A percentile compares a stretch with the other conserved stretches of the same genome.
Conservation (phyloP, 768 basidiomycete species). For the Trametes villosa region DNA sequence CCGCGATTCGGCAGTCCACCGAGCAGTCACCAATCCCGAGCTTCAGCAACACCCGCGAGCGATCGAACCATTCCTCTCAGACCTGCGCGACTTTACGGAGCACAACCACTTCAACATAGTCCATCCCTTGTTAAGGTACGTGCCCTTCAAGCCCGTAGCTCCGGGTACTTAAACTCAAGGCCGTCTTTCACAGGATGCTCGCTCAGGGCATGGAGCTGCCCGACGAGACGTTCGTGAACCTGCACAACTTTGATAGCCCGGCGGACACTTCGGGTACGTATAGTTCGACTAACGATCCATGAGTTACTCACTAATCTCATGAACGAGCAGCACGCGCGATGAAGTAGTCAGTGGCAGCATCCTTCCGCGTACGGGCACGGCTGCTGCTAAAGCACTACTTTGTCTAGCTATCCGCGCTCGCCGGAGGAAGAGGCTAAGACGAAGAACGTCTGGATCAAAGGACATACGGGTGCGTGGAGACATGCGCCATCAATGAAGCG, state of each 20-base stretch:
- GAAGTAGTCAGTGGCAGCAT: constrained; percentile 52
- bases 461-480: constrained; percentile 64
- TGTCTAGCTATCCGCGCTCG: constrained; percentile 53
- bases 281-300: no score
- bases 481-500: background rate
- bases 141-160: background rate
- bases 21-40: constrained; percentile 38
- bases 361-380: no score
- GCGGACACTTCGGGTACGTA: constrained; percentile 42
- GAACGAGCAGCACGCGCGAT: constrained; percentile 44
- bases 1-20: constrained; percentile 29
- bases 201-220: constrained; percentile 50
- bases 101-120: constrained; percentile 36
- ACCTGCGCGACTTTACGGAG: constrained; percentile 32
- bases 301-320: background rate
- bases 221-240: constrained; percentile 46
- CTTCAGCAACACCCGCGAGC: constrained; percentile 34
- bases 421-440: constrained; percentile 54
- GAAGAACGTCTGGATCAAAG: constrained; percentile 62
- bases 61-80: constrained; percentile 35
- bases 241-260: constrained; percentile 41
- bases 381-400: no score
- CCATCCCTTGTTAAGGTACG: constrained; percentile 33
- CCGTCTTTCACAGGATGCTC: constrained; percentile 31
- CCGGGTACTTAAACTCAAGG: no score